phyloP scores from a whole-genome alignment of 495 filamentous ascomycete species.

The Chaetomium fimeti region DNA sequence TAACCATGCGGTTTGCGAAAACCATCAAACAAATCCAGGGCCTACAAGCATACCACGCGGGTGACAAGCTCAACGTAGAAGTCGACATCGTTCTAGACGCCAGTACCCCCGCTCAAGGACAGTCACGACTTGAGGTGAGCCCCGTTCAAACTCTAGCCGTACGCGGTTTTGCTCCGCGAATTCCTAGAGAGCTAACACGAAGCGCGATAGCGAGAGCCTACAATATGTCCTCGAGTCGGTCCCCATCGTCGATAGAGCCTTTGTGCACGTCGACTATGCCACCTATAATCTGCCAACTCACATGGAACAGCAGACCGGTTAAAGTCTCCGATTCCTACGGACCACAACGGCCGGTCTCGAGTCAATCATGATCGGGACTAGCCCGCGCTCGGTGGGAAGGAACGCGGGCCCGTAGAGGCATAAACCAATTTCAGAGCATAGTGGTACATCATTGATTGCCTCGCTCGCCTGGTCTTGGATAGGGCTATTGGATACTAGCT shows the following conservation, averaged over 20 bases:
- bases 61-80: constrained; percentile 83
- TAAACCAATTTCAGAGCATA: too few species aligned
- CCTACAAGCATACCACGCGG: constrained; percentile 82
- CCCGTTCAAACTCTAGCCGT: not conserved
- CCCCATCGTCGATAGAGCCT: constrained; percentile 65
- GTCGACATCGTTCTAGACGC: constrained; percentile 76
- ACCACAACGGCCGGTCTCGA: not conserved
- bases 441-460: too few species aligned
- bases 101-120: constrained; percentile 70
- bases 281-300: constrained; percentile 81
- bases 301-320: constrained; percentile 66
- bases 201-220: constrained; percentile 60
- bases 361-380: not conserved
- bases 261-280: constrained; percentile 81
- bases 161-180: not conserved
- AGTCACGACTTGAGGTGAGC: constrained; percentile 73
- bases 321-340: not conserved
- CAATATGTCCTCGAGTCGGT: constrained; percentile 90
- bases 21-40: constrained; percentile 86
- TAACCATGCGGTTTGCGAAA: constrained; percentile 91
- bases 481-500: too few species aligned
- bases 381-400: too few species aligned
- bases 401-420: too few species aligned
- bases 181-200: not conserved
- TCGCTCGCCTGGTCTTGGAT: too few species aligned